These are phyloP conservation scores for Dendrobium huoshanense DNA, from an alignment of 106 monocot genomes.

Conservation along the genomic window DNA sequence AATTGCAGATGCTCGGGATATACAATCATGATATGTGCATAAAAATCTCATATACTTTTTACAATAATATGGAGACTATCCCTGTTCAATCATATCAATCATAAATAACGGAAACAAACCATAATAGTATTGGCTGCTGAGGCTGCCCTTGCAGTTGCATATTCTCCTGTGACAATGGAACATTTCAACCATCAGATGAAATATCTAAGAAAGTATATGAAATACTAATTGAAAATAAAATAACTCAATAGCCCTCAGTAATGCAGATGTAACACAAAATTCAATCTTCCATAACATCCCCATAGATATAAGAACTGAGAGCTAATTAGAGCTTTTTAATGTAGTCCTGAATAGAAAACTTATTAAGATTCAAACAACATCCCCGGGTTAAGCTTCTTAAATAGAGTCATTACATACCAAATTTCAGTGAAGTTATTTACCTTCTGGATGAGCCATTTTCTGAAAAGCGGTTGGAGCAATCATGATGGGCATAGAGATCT, in stretches of 20 bases:
- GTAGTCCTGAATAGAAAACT: background rate
- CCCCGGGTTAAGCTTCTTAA: background rate
- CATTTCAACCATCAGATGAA: slow-evolving; percentile 10
- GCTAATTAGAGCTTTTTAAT: background rate
- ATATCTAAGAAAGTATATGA: background rate
- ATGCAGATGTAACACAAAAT: background rate
- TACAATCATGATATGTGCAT: too few species aligned
- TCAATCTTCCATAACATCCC: background rate
- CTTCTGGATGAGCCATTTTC: slow-evolving; percentile 89
- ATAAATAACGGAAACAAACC: slow-evolving; percentile 28
- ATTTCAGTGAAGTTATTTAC: slow-evolving; percentile 12
- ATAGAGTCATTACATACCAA: slow-evolving; percentile 3
- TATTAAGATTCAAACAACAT: too few species aligned
- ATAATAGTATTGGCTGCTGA: slow-evolving; percentile 81
- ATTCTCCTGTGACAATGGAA: slow-evolving; percentile 55
- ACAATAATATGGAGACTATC: too few species aligned
- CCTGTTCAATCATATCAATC: background rate
- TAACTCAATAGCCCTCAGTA: background rate
- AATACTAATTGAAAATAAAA: background rate
- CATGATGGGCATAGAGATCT: slow-evolving; percentile 95
- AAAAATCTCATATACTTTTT: too few species aligned
- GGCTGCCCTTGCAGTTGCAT: slow-evolving; percentile 90
- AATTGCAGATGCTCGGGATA: too few species aligned
- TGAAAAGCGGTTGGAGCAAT: slow-evolving; percentile 83
- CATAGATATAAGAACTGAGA: background rate